A percentile compares a stretch with the other conserved stretches of the same genome.
Evolutionary conservation across 257 asterid species (phyloP).

Genomic region (Primulina tabacum): DNA sequence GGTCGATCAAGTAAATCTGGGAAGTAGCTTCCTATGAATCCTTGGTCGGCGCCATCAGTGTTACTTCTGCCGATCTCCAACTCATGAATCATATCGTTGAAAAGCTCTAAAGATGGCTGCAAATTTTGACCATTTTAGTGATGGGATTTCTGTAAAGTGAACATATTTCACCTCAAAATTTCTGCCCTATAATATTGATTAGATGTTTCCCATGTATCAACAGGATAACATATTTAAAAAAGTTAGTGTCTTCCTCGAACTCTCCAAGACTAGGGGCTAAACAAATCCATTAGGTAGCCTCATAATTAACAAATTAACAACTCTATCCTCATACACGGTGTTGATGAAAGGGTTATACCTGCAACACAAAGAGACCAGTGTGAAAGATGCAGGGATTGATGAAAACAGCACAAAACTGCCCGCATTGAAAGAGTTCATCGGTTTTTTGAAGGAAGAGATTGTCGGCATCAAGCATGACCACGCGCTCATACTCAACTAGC

Average conservation of each 20-base stretch:
- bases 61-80: slow-evolving; percentile 55
- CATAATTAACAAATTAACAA: neutral
- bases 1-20: slow-evolving; percentile 70
- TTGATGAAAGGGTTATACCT: slow-evolving; percentile 38
- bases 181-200: neutral
- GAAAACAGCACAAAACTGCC: slow-evolving; percentile 88
- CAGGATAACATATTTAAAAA: neutral
- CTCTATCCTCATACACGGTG: neutral
- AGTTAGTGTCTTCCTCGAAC: neutral
- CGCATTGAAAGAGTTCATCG: slow-evolving; percentile 86
- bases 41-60: slow-evolving; percentile 96
- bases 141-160: neutral
- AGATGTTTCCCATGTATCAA: neutral
- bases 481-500: slow-evolving; percentile 72
- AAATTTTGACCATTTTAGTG: slow-evolving; percentile 2
- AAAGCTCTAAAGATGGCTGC: slow-evolving; percentile 74
- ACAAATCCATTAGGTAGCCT: neutral
- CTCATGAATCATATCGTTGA: slow-evolving; percentile 78
- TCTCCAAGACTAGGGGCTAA: neutral
- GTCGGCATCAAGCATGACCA: slow-evolving; percentile 90
- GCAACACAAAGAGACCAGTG: slow-evolving; percentile 88
- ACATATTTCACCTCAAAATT: neutral
- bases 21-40: slow-evolving; percentile 72
- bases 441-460: slow-evolving; percentile 74
- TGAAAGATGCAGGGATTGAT: slow-evolving; percentile 96